phyloP scores from a whole-genome alignment of 1,284 basidiomycete species.

The Entoloma clypeatum region DNA sequence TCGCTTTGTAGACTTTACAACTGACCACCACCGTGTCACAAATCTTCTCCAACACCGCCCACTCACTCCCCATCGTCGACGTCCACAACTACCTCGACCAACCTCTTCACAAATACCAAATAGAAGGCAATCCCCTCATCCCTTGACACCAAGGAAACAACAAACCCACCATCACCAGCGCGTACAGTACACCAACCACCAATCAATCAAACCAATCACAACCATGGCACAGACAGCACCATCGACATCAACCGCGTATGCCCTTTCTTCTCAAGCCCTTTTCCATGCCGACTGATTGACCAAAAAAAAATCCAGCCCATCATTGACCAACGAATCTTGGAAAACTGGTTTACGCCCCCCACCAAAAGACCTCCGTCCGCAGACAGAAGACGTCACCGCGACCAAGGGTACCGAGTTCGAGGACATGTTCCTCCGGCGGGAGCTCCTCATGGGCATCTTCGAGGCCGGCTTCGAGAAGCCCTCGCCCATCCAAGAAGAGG shows the following conservation, averaged over 20 bases:
- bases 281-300: neutral
- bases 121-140: conserved; percentile 2
- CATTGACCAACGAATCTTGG: conserved; percentile 46
- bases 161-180: conserved; percentile 2
- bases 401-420: conserved; percentile 93
- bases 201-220: neutral
- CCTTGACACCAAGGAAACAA: conserved; percentile 10
- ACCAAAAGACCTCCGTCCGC: conserved; percentile 87
- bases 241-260: conserved; percentile 24
- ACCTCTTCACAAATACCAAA: conserved; percentile 5
- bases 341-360: conserved; percentile 78
- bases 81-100: conserved; percentile 7
- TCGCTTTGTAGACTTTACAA: conserved; percentile 7
- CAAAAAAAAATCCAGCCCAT: conserved; percentile 2
- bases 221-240: conserved; percentile 23
- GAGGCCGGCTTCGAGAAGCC: conserved; percentile 97
- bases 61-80: conserved; percentile 1
- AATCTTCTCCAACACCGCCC: neutral
- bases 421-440: conserved; percentile 75
- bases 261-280: conserved; percentile 3
- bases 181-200: conserved; percentile 1
- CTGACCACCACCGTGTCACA: conserved; percentile 6
- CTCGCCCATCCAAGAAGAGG: conserved; percentile 98
- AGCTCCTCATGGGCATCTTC: conserved; percentile 90
- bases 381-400: conserved; percentile 92